Evolutionary conservation across 768 basidiomycete genomes (phyloP), one percentile per base, ranked within the genome.

Genomic region (Chalciporus pseudorubinellus): DNA sequence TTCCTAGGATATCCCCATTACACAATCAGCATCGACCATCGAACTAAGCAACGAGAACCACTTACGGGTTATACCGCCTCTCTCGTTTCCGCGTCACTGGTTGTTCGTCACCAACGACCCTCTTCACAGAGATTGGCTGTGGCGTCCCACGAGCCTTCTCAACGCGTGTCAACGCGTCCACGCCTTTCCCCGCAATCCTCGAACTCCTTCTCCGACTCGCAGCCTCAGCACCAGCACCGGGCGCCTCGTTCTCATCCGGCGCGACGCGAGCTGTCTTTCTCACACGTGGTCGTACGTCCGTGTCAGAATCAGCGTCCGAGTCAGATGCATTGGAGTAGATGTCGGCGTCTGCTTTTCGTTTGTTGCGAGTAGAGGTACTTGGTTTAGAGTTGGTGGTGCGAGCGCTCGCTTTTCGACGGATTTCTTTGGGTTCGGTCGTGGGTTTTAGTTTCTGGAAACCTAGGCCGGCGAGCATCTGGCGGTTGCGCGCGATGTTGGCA

Each of bases 191-290:
- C 4, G 76, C 72, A 55, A 83, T 83, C 44, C 90, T 77, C 39
- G 78, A 71, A 62, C 89, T 92, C 46, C 91, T 74, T n/a, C 90
- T 80, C 48, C 75, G 59, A 10, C 72, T 73, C 36, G 52, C 56
- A 2, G 40, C 10, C 5, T 33, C 21, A 1, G 3, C 45, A 7
- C 13, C 47, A 0, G 3, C 24, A 2, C 8, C 38, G 1, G 59
- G 55, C n/a, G 24, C 38, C 45, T 26, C 33, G 44, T 65, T 63
- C 39, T 64, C 63, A 6, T 66, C 61, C 29, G 60, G 44, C 0
- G 40, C 39, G 43, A 56, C 39, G 41, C 61, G 63, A 4, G 53
- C 50, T 0, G 19, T 13, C 51, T 66, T 63, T 5, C 6, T 42
- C 7, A 4, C 16, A n/a, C 21, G 41, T 18, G 56, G 49, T 18